Base-by-base conservation (phyloP, 1,284 basidiomycete genomes). In the Neotropicomus parvogracilis region DNA sequence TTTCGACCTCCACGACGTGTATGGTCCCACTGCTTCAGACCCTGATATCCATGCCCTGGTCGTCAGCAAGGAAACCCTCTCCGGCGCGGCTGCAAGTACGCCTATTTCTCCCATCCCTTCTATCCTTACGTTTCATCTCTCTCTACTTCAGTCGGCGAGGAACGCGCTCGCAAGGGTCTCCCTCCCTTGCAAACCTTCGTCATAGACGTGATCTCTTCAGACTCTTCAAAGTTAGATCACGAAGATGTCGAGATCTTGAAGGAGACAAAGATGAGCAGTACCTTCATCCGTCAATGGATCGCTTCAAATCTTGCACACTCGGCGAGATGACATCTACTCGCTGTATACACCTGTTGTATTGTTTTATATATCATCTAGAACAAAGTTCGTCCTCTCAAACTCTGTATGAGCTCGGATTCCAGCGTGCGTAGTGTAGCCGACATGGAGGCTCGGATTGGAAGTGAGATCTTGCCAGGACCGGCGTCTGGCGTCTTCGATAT, bases 191-290 rank as follows among this genome's bases (percentile, higher is more conserved):
- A 80, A 44, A 76, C 82, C 0, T 90, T 88, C 58, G 75, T 90
- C 31, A 92, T 95, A 59, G 88, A 93, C 64, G 91, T 95, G 53
- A 93, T 95, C 55, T 88, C 88, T 0, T 71, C 83, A 24, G 77
- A 74, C 16, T 70, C 69, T 7, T 69, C 73, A 11, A 80, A 71
- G 48, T 67, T 85, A 19, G 81, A 81, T 48, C 74, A 76, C 46
- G 75, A 75, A 27, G 85, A 92, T 60, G 75, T 79, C 26, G 81
- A 81, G 42, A 68, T 78, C 61, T 68, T 95, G 50, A 84, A 83
- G 62, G 74, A 80, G 55, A 76, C 82, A 33, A 95, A 95, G 74
- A 83, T 95, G 79, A 92, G 93, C 62, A 94, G 91, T 64, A 94
- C 91, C 8, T 88, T 79, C 53, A 93, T 97, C 55, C 75, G 93